Percentiles rank a stretch among this genome's conserved stretches.
phyloP scores from a whole-genome alignment of 169 alveolate genomes.

The Plasmodium gonderi region DNA sequence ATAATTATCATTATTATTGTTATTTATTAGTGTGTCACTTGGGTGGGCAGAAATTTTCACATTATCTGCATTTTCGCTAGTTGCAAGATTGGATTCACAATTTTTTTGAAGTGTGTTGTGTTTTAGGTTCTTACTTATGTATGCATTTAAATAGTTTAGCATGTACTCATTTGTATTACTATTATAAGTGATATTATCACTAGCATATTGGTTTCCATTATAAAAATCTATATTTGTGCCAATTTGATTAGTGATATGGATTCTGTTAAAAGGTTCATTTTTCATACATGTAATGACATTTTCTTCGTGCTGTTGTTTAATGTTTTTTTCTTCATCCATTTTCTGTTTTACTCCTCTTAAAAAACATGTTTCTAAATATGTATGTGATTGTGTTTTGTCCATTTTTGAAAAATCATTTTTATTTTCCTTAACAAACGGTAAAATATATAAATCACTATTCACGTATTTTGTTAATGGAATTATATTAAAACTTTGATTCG shows the following conservation, averaged over 20 bases:
- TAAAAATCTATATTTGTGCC: neutral
- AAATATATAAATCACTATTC: neutral
- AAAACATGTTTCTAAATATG: neutral
- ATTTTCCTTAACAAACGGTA: neutral
- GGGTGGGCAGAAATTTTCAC: neutral
- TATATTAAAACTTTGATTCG: neutral
- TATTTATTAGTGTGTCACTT: no score
- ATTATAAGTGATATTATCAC: neutral
- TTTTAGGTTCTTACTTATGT: constrained; percentile 16
- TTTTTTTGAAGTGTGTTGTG: neutral
- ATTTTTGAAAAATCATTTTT: constrained; percentile 7
- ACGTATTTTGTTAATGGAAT: neutral
- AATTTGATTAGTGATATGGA: neutral
- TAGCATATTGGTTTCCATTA: neutral
- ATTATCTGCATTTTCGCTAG: neutral
- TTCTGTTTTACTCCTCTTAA: neutral
- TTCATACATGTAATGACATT: neutral
- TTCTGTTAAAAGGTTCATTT: no score
- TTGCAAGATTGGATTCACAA: neutral
- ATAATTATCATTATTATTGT: neutral
- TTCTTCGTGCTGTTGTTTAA: neutral
- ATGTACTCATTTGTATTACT: neutral
- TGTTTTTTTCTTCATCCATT: neutral
- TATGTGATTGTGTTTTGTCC: neutral
- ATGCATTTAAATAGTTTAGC: constrained; percentile 18